These are phyloP conservation scores for Mrakia hoshinonis DNA, from an alignment of 768 basidiomycete species.

Conservation along the genomic window DNA sequence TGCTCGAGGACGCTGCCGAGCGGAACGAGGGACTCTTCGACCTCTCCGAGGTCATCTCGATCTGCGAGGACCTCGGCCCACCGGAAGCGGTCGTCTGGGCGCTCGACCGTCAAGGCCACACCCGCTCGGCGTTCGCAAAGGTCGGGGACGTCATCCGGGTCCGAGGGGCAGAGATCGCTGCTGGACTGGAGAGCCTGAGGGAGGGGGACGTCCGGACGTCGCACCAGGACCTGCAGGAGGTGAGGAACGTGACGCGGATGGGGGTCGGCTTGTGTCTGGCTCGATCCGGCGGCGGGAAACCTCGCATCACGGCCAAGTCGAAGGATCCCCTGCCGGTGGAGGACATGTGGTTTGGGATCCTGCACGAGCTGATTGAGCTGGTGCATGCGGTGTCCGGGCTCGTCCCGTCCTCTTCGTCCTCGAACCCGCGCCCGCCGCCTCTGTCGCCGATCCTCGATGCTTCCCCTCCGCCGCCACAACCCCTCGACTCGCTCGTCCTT, in stretches of 20 bases:
- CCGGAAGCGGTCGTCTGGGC: constrained; percentile 79
- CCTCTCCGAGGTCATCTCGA: constrained; percentile 49
- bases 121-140: constrained; percentile 58
- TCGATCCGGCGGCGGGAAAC: constrained; percentile 45
- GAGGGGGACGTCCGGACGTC: constrained; percentile 16
- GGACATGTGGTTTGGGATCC: constrained; percentile 80
- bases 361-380: constrained; percentile 69
- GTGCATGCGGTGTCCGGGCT: constrained; percentile 57
- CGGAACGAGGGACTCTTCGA: constrained; percentile 47
- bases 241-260: constrained; percentile 54
- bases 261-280: constrained; percentile 64
- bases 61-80: constrained; percentile 59
- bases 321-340: constrained; percentile 48
- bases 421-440: background rate
- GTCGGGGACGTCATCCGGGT: constrained; percentile 46
- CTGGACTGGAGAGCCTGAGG: background rate
- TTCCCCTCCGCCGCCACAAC: background rate
- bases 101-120: constrained; percentile 55
- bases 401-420: background rate
- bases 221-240: constrained; percentile 44
- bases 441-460: background rate
- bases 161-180: constrained; percentile 30
- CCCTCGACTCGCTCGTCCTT: constrained; percentile 39
- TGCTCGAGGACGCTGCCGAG: constrained; percentile 51
- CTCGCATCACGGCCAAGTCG: background rate